Base-by-base conservation (phyloP, 179 eudicot genomes). In the Beta corolliflora region DNA sequence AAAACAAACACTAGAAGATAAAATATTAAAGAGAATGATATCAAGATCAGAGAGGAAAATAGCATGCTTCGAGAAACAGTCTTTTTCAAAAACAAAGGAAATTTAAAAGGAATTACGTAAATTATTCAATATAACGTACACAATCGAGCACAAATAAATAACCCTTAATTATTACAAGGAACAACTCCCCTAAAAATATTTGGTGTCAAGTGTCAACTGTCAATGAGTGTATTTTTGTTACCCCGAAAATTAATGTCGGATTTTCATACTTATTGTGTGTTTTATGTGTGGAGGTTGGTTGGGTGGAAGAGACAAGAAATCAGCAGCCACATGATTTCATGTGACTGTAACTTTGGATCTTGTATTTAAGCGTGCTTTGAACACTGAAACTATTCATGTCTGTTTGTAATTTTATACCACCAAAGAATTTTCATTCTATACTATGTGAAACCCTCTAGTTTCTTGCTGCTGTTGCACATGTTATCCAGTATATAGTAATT, bases 321-420 rank as follows among this genome's bases (percentile, higher is more conserved):
- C 56, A 81, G 79, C 55, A 31, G 64, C 76, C 86, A 81, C 86
- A 84, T 77, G 86, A 77, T 72, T 19, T 61, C 84, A 84, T 84
- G 86, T 84, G 81, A 77, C 15, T 64, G 36, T 72, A 25, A 66
- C 74, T 71, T 81, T 77, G 84, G 86, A 84, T 84, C 83, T 81
- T 65, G 81, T 81, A 66, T 54, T n/a, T 10, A 46, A 63, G 50
- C 85, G 78, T 73, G 77, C 77, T 63, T 82, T 73, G 75, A 55
- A 82, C 73, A 36, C 80, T 55, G 73, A 16, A 64, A 55, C 25
- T 18, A 48, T 56, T 73, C 67, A 73, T 55, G 21, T 73, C 46
- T 73, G 23, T 73, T 56, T 73, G 59, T 73, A 54, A 41, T 54
- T 15, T 14, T 25, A 15, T 44, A 41, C 2, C 41, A 36, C 41